Evolutionary conservation across 2,329 filamentous ascomycete species (phyloP).

Genomic region (Stagonosporopsis vannaccii): DNA sequence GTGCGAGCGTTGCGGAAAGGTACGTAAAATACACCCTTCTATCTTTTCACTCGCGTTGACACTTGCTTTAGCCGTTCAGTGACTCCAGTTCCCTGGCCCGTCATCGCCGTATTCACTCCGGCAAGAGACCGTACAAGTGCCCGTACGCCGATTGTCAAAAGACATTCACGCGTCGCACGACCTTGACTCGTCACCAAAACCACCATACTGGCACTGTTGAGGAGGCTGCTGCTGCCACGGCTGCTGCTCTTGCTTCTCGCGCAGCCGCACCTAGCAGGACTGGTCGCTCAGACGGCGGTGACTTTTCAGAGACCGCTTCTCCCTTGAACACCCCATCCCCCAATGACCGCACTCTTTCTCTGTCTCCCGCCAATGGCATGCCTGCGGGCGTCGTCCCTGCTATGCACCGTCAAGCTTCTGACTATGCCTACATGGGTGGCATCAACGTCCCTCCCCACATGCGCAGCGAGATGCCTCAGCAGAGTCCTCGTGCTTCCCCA

Average conservation of each 20-base stretch:
- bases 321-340: slow-evolving; percentile 84
- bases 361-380: slow-evolving; percentile 80
- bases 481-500: slow-evolving; percentile 71
- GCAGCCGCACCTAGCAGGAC: slow-evolving; percentile 56
- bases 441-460: slow-evolving; percentile 84
- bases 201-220: slow-evolving; percentile 95
- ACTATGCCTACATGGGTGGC: slow-evolving; percentile 79
- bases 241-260: slow-evolving; percentile 76
- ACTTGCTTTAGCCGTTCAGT: slow-evolving; percentile 77
- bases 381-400: slow-evolving; percentile 67
- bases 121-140: slow-evolving; percentile 96
- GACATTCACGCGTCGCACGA: slow-evolving; percentile 95
- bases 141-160: slow-evolving; percentile 98
- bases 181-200: slow-evolving; percentile 92
- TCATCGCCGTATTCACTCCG: slow-evolving; percentile 93
- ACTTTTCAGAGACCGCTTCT: slow-evolving; percentile 74
- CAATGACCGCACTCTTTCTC: slow-evolving; percentile 77
- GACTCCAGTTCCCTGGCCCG: slow-evolving; percentile 93
- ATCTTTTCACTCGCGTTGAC: slow-evolving; percentile 29
- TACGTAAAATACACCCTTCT: slow-evolving; percentile 53
- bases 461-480: slow-evolving; percentile 74
- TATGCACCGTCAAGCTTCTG: slow-evolving; percentile 71
- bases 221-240: slow-evolving; percentile 88
- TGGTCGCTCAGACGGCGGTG: slow-evolving; percentile 73
- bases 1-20: slow-evolving; percentile 96